phyloP scores from a whole-genome alignment of 208 protist genomes.

The Histomonas meleagridis region DNA sequence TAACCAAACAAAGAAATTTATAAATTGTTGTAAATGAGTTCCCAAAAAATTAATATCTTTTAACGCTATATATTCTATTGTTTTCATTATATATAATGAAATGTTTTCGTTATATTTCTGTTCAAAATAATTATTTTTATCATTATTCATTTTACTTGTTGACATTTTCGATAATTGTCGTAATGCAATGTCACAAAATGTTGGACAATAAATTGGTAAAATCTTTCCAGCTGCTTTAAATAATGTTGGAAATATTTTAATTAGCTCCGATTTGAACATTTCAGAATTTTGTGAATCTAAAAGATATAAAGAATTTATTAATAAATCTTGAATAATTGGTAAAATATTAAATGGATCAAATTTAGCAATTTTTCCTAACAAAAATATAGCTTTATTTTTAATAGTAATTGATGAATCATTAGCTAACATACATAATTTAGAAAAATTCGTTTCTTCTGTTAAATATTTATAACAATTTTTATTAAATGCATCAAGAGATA shows the following conservation, averaged over 20 bases:
- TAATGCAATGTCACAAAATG: background rate
- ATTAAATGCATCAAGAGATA: background rate
- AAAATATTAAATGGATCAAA: constrained; percentile 1
- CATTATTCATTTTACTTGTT: background rate
- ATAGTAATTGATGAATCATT: background rate
- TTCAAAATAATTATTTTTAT: background rate
- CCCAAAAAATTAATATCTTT: background rate
- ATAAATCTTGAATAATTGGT: background rate
- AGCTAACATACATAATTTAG: background rate
- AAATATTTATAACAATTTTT: background rate
- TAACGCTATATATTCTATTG: background rate
- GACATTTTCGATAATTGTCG: background rate
- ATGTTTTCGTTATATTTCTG: background rate
- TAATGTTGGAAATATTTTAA: background rate
- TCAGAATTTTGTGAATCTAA: background rate
- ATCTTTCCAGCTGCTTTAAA: background rate
- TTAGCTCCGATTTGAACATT: background rate
- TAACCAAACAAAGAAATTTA: background rate
- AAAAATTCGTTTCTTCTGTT: background rate
- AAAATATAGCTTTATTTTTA: background rate
- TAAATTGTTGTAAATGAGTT: background rate
- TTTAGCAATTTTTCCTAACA: background rate
- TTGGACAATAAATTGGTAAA: background rate
- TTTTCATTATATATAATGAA: background rate
- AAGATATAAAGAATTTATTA: background rate